Evolutionary conservation across 805 yeast genomes (phyloP), one percentile per base, ranked within the genome.

Genomic region (Dipodascus albidus): DNA sequence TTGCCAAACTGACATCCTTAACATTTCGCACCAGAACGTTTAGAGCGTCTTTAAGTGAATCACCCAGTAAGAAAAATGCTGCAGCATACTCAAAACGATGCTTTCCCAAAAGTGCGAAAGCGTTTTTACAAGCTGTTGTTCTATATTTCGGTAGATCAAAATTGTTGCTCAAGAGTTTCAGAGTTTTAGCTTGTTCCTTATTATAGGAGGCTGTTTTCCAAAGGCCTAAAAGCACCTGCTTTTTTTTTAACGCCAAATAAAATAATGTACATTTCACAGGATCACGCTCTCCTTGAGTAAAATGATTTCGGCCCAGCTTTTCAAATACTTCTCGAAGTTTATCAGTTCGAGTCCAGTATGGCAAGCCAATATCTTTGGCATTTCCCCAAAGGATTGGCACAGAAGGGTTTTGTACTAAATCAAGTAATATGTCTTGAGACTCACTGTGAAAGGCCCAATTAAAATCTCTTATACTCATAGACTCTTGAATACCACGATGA

Each of bases 1-100:
- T 70, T 0, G 97, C 96, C 50, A 93, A 71, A 50, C 82, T 80
- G 2, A 81, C 55, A 64, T 91, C 95, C 1, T 77, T 64, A 48
- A 87, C 66, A 63, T 89, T 83, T 50, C 74, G 79, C 41, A 84
- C 75, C 20, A 91, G 64, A 0, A 89, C 91, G 63, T 77, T 81
- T 24, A 85, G 85, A 55, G 89, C 81, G 69, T 93, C 98, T 53
- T 77, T 77, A 14, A 87, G 68, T 0, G 89, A 73, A 51, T 76
- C 89, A 0, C 86, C 96, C 11, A 91, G 72, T 35, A 91, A 67
- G 67, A 91, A 91, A 65, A 93, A 90, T 21, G 83, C 81, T 0
- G 97, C 96, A 0, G 97, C 95, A 67, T 89, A 95, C 64, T 77
- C 70, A 62, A 77, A 86, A 47, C 98, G 72, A 66, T 90, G 99